Evolutionary conservation across 257 asterid species (phyloP).

Genomic region (Solanum virginianum): DNA sequence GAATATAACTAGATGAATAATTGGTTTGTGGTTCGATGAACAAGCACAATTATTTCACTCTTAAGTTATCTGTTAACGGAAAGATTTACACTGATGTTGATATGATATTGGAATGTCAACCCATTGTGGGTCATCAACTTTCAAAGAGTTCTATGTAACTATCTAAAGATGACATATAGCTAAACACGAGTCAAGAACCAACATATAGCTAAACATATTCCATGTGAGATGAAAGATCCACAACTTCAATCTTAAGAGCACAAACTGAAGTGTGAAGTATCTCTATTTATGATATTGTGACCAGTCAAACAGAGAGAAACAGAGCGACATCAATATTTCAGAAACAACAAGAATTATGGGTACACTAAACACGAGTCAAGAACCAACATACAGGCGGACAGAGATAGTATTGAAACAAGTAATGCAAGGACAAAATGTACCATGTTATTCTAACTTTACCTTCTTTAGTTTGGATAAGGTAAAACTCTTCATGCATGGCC

Average conservation of each 20-base stretch:
- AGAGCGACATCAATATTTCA: not conserved
- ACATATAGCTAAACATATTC: not conserved
- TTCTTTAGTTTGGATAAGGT: not conserved
- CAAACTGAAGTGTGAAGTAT: not conserved
- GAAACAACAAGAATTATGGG: not conserved
- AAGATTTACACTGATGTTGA: not conserved
- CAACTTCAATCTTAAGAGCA: not conserved
- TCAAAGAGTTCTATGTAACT: not conserved
- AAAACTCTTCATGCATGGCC: slow-evolving; percentile 72
- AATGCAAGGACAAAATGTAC: not conserved
- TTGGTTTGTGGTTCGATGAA: no score
- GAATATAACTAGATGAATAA: no score
- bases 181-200: no score
- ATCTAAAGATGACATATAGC: no score
- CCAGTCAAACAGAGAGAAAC: not conserved
- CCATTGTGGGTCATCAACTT: not conserved
- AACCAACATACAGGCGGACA: not conserved
- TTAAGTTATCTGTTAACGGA: not conserved
- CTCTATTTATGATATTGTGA: not conserved
- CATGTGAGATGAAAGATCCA: not conserved
- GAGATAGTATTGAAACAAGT: not conserved
- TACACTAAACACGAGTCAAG: not conserved
- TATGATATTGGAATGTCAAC: not conserved
- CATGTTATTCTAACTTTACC: not conserved
- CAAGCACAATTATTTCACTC: no score